Percentiles rank a stretch among this genome's conserved stretches.
Evolutionary conservation across 495 filamentous ascomycete genomes (phyloP).

Genomic region (Penicillium pulvis): DNA sequence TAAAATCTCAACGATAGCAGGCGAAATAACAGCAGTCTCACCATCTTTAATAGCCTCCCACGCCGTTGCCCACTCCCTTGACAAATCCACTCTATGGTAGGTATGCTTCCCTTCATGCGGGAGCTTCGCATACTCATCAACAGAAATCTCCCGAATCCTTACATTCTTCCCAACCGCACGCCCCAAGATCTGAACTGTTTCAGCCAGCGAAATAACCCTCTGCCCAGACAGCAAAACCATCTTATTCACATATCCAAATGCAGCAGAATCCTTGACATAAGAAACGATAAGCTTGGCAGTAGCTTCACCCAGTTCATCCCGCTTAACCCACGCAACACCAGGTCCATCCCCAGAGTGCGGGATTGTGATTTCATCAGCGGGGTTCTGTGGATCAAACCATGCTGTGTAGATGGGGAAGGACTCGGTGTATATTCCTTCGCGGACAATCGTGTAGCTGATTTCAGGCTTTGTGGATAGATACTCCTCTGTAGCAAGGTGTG

Average conservation of each 20-base stretch:
- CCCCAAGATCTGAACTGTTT: conserved; percentile 42
- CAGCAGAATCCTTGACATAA: conserved; percentile 21
- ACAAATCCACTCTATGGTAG: conserved; percentile 31
- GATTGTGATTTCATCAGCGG: conserved; percentile 45
- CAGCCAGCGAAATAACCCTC: conserved; percentile 37
- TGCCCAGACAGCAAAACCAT: conserved; percentile 44
- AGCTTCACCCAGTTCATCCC: conserved; percentile 53
- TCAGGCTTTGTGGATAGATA: conserved; percentile 47
- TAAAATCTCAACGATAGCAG: conserved; percentile 35
- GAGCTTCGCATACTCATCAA: conserved; percentile 44
- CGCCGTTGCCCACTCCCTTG: conserved; percentile 40
- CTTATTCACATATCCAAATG: conserved; percentile 36
- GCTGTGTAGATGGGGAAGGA: conserved; percentile 70
- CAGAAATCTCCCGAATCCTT: conserved; percentile 35
- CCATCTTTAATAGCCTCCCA: conserved; percentile 47
- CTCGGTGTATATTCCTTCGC: conserved; percentile 68
- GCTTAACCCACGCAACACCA: conserved; percentile 55
- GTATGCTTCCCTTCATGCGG: conserved; percentile 32
- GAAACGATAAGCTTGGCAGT: conserved; percentile 41
- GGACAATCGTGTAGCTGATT: conserved; percentile 53
- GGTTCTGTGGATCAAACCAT: conserved; percentile 50
- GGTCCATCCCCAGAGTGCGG: conserved; percentile 50
- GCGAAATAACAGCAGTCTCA: conserved; percentile 40
- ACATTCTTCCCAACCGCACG: conserved; percentile 30
- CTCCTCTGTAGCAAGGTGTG: conserved; percentile 64